Conservation (phyloP, 495 filamentous ascomycete genomes). For the Podospora pseudoanserina region DNA sequence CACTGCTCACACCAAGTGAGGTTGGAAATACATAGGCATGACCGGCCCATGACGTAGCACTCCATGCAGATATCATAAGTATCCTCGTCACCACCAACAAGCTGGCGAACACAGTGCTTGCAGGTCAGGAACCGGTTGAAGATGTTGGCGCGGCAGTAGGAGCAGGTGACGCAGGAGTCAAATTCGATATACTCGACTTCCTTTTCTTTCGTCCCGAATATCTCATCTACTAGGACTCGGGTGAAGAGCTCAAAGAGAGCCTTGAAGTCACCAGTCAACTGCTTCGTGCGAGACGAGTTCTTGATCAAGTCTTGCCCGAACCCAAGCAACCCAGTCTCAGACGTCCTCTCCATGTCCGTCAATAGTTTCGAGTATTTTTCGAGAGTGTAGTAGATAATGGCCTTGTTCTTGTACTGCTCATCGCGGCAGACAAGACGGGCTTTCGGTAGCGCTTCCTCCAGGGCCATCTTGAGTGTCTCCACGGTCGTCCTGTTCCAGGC, state of each 20-base stretch:
- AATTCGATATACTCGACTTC: slow-evolving; percentile 68
- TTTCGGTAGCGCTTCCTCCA: slow-evolving; percentile 80
- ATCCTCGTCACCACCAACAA: slow-evolving; percentile 62
- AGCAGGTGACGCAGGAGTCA: slow-evolving; percentile 88
- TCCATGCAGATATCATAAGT: slow-evolving; percentile 96
- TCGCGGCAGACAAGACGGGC: slow-evolving; percentile 93
- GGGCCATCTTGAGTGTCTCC: slow-evolving; percentile 79
- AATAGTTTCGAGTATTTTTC: slow-evolving; percentile 70
- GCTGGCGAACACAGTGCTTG: slow-evolving; percentile 60
- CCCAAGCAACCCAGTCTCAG: slow-evolving; percentile 39
- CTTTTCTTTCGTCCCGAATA: slow-evolving; percentile 65
- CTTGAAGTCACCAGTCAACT: slow-evolving; percentile 73
- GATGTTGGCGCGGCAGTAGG: slow-evolving; percentile 92
- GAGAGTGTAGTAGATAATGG: slow-evolving; percentile 83
- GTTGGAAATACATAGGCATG: slow-evolving; percentile 79
- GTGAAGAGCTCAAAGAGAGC: slow-evolving; percentile 72
- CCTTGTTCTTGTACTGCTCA: slow-evolving; percentile 97
- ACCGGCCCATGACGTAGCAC: slow-evolving; percentile 90
- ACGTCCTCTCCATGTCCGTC: slow-evolving; percentile 45
- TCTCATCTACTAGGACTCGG: slow-evolving; percentile 75
- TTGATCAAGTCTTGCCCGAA: slow-evolving; percentile 45
- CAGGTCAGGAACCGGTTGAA: slow-evolving; percentile 97
- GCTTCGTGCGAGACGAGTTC: slow-evolving; percentile 56
- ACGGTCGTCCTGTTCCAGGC: slow-evolving; percentile 98
- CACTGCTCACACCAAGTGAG: slow-evolving; percentile 93